Evolutionary conservation across 2,329 filamentous ascomycete species (phyloP), one percentile per base, ranked within the genome.

Genomic region (Anthostomella pinea): DNA sequence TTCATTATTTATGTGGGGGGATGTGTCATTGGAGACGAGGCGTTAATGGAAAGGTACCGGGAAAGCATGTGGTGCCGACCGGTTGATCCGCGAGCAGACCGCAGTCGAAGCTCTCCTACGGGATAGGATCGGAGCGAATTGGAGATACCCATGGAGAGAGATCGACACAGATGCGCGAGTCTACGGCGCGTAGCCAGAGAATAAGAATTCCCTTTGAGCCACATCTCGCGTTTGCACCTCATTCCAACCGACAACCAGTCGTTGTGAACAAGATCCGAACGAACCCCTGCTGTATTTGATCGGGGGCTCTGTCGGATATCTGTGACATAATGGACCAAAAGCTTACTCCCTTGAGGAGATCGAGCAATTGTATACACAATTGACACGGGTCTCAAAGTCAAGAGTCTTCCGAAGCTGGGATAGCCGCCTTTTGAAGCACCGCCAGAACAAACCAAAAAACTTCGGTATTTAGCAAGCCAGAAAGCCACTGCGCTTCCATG

Each of bases 401-500:
- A 23, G 7, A 11, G 8, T 11, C 21, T 23, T 23, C 21, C 8
- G n/a, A n/a, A n/a, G n/a, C n/a, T n/a, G n/a, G n/a, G n/a, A n/a
- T n/a, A n/a, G n/a, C n/a, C n/a, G n/a, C n/a, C n/a, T n/a, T n/a
- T n/a, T n/a, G n/a, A n/a, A n/a, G n/a, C n/a, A n/a, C n/a, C n/a
- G n/a, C n/a, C n/a, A n/a, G n/a, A n/a, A n/a, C n/a, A n/a, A n/a
- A n/a, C n/a, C n/a, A n/a, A n/a, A n/a, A n/a, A n/a, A n/a, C n/a
- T n/a, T n/a, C n/a, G n/a, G n/a, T n/a, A n/a, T n/a, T n/a, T n/a
- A n/a, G n/a, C n/a, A n/a, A n/a, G n/a, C n/a, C 30, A 54, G 25
- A 35, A 51, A 52, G 1, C 53, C 52, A 30, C 42, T 49, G 22
- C 46, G 34, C 30, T 52, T 53, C 53, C 54, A 57, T 15, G 39